These are phyloP conservation scores for Didymella segeticola DNA, from an alignment of 2,329 filamentous ascomycete species.

Conservation along the genomic window DNA sequence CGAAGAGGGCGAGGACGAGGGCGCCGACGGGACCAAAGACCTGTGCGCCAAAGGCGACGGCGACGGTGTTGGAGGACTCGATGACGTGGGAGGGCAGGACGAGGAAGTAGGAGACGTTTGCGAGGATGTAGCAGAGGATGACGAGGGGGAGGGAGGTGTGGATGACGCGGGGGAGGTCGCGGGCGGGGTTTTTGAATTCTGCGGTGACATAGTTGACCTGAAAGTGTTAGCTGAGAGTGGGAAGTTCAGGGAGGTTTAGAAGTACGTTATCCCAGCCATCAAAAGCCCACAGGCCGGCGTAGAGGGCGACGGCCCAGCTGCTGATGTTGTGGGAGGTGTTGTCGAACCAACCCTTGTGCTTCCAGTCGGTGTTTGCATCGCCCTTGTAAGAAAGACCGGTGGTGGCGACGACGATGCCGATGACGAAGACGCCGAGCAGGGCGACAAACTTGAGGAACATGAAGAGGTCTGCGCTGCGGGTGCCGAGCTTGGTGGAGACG, in stretches of 20 bases:
- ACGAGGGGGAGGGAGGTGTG: slow-evolving; percentile 96
- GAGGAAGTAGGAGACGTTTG: slow-evolving; percentile 93
- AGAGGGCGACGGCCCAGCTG: slow-evolving; percentile 91
- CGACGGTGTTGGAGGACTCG: slow-evolving; percentile 91
- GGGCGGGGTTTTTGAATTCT: slow-evolving; percentile 89
- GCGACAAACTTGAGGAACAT: slow-evolving; percentile 98
- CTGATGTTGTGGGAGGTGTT: slow-evolving; percentile 80
- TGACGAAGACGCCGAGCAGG: slow-evolving; percentile 82
- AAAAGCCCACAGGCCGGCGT: slow-evolving; percentile 96
- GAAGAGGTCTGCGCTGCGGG: slow-evolving; percentile 85
- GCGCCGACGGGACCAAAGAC: slow-evolving; percentile 87
- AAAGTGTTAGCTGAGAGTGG: slow-evolving; percentile 23
- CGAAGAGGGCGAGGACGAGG: slow-evolving; percentile 84
- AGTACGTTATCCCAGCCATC: slow-evolving; percentile 97
- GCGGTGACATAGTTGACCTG: slow-evolving; percentile 97
- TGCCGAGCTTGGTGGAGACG: slow-evolving; percentile 86
- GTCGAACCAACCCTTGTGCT: slow-evolving; percentile 85
- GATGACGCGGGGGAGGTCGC: slow-evolving; percentile 91
- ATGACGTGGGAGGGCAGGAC: slow-evolving; percentile 83
- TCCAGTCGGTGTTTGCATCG: slow-evolving; percentile 83
- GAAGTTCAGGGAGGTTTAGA: neutral
- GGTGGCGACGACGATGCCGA: slow-evolving; percentile 84
- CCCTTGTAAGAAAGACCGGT: slow-evolving; percentile 84
- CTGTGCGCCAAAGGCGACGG: slow-evolving; percentile 87
- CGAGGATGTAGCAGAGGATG: slow-evolving; percentile 86